These are phyloP conservation scores for Colletotrichum chlorophyti DNA, from an alignment of 2,329 filamentous ascomycete species.

Conservation along the genomic window DNA sequence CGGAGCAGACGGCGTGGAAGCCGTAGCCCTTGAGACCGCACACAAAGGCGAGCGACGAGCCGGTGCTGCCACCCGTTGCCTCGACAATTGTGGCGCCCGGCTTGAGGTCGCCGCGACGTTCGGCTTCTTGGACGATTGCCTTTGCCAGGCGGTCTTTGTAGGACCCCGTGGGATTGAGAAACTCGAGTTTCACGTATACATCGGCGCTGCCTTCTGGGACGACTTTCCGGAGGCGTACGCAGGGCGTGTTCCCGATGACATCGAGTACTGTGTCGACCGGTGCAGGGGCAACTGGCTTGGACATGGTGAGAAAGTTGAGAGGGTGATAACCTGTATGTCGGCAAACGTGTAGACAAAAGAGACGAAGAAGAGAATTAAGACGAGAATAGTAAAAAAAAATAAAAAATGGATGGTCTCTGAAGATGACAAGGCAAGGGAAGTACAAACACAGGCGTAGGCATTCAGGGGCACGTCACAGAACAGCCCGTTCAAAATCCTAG, in stretches of 20 bases:
- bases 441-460: too few relatives aligned
- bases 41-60: constrained; percentile 22
- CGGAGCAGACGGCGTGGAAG: constrained; percentile 16
- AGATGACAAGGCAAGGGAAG: too few relatives aligned
- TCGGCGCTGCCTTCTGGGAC: constrained; percentile 17
- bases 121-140: constrained; percentile 23
- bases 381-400: too few relatives aligned
- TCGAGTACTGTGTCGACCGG: constrained; percentile 7
- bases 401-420: too few relatives aligned
- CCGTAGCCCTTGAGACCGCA: constrained; percentile 35
- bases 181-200: constrained; percentile 25
- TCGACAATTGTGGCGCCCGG: constrained; percentile 18
- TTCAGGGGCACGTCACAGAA: too few relatives aligned
- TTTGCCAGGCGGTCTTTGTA: constrained; percentile 26
- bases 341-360: too few relatives aligned
- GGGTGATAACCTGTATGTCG: too few relatives aligned
- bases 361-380: too few relatives aligned
- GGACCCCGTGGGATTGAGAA: constrained; percentile 23
- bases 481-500: too few relatives aligned
- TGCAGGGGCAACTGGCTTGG: background rate
- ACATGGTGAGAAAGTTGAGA: background rate
- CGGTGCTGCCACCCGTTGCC: constrained; percentile 27
- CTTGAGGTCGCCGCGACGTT: constrained; percentile 2
- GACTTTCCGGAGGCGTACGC: constrained; percentile 16
- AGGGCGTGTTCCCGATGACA: constrained; percentile 22